Evolutionary conservation across 2,329 filamentous ascomycete species (phyloP), one percentile per base, ranked within the genome.

Genomic region (Monosporascus sp.): DNA sequence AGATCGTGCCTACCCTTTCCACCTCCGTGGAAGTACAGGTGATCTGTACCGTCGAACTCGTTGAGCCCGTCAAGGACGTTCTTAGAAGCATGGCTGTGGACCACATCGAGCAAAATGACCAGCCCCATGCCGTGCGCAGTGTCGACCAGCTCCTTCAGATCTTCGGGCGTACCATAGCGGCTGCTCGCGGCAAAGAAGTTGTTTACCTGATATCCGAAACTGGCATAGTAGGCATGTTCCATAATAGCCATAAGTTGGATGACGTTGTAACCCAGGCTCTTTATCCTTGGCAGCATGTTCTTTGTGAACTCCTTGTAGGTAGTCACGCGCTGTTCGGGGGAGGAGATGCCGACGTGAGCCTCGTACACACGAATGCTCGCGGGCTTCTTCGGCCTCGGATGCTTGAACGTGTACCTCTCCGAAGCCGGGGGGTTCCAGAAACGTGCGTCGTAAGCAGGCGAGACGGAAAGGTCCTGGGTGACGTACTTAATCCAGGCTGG

Each of bases 221-320:
- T 97, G 65, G 94, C 94, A 70, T 99, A 99, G 78, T 99, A 99
- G 49, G 94, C 94, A 73, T 99, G 94, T 70, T 99, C 94, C 93
- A 99, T 99, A 67, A 99, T 81, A 46, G 94, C 94, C 94, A 99
- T 99, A 59, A 99, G 79, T 70, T 99, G 94, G 62, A 99, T 97
- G 51, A 92, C 89, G 68, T 99, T 97, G 77, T 99, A 99, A 41
- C 93, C 94, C 44, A 97, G 78, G 59, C 85, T 77, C 67, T 92
- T 87, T 74, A 99, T 97, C 54, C 93, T 84, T 17, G 93, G 92
- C 7, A 99, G 81, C 80, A 96, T 91, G 70, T 89, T 90, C 65
- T 86, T 80, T 2, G 93, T 97, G 70, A 99, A 99, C 73, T 99
- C 92, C 71, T 97, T 96, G 81, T 96, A 99, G 7, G 90, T 96